These are phyloP conservation scores for Saturnispora hagleri DNA, from an alignment of 805 yeast genomes.

Conservation along the genomic window DNA sequence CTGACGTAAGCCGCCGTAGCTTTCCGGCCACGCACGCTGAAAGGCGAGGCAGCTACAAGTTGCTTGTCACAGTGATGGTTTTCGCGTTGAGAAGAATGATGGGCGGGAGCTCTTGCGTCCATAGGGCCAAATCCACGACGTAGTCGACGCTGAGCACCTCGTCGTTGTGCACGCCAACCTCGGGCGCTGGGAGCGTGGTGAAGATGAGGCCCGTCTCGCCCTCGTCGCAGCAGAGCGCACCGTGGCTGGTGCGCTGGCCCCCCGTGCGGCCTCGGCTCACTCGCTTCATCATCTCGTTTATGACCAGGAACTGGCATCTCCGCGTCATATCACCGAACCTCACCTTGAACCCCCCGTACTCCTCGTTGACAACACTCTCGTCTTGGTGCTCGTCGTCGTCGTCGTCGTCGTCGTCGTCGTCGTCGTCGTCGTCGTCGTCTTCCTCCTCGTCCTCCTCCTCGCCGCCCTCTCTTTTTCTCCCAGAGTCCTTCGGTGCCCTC, in stretches of 20 bases:
- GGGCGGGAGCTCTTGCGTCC: slow-evolving; percentile 83
- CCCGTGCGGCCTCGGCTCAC: background rate
- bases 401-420: background rate
- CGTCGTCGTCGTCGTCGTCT: background rate
- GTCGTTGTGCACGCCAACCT: slow-evolving; percentile 67
- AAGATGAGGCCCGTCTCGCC: slow-evolving; percentile 56
- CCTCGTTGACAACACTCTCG: background rate
- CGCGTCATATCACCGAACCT: slow-evolving; percentile 9
- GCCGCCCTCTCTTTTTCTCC: background rate
- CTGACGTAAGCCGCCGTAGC: background rate
- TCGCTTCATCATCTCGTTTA: slow-evolving; percentile 74
- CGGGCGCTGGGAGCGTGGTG: slow-evolving; percentile 86
- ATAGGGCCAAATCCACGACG: slow-evolving; percentile 62
- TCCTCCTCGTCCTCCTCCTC: background rate
- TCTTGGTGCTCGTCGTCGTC: background rate
- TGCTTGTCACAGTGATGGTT: slow-evolving; percentile 93
- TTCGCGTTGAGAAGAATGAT: slow-evolving; percentile 77
- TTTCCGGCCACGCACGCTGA: too few relatives aligned
- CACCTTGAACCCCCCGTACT: slow-evolving; percentile 4
- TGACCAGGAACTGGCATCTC: slow-evolving; percentile 62
- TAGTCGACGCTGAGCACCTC: slow-evolving; percentile 66
- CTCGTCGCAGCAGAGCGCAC: background rate
- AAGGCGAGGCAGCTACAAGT: slow-evolving; percentile 23
- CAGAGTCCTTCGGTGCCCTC: background rate
- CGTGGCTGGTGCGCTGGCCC: background rate